These are phyloP conservation scores for Aspergillus quadricinctus DNA, from an alignment of 2,329 filamentous ascomycete genomes.

Conservation along the genomic window DNA sequence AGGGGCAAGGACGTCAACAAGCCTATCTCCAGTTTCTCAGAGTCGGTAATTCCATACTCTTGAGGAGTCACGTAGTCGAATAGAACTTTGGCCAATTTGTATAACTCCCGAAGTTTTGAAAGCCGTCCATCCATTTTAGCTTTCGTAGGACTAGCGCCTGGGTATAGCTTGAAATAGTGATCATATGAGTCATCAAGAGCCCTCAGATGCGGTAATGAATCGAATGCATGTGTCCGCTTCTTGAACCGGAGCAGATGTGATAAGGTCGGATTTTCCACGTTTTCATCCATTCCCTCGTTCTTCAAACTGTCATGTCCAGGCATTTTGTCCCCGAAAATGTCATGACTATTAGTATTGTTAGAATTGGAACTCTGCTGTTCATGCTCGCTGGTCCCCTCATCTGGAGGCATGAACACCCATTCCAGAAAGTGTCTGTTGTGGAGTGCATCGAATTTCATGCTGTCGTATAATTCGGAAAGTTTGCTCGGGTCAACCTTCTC, in stretches of 20 bases:
- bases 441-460: conserved; percentile 98
- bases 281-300: conserved; percentile 27
- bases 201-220: conserved; percentile 40
- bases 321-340: conserved; percentile 19
- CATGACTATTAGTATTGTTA: conserved; percentile 17
- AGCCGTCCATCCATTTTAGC: conserved; percentile 80
- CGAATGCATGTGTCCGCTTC: conserved; percentile 47
- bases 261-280: conserved; percentile 29
- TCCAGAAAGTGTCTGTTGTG: conserved; percentile 96
- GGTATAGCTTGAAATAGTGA: conserved; percentile 86
- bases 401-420: conserved; percentile 91
- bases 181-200: conserved; percentile 54
- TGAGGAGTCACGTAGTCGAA: conserved; percentile 99
- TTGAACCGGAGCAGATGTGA: conserved; percentile 46
- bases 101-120: conserved; percentile 85
- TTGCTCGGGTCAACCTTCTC: conserved; percentile 99
- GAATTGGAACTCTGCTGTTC: conserved; percentile 30
- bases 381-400: conserved; percentile 71
- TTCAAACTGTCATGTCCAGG: conserved; percentile 14
- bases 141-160: conserved; percentile 67
- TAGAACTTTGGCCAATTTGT: conserved; percentile 86
- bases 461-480: conserved; percentile 96
- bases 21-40: conserved; percentile 97
- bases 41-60: conserved; percentile 93
- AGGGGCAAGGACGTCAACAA: conserved; percentile 88